Evolutionary conservation across 2,329 filamentous ascomycete genomes (phyloP).

Genomic region (Penicillium sp.): DNA sequence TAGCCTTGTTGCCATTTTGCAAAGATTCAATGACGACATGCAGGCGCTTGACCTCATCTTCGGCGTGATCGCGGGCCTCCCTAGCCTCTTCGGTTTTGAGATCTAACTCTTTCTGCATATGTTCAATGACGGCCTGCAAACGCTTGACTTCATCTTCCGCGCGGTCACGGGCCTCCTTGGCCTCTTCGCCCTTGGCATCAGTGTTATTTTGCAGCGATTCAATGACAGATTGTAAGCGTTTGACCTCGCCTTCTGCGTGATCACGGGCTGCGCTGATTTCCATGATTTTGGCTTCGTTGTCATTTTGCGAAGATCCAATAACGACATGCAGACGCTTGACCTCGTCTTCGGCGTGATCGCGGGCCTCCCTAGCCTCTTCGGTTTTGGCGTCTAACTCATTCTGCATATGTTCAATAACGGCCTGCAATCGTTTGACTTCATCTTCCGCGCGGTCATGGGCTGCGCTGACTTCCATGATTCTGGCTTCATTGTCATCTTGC

Average conservation of each 20-base stretch:
- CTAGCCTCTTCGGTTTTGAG: not conserved
- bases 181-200: not conserved
- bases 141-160: slow-evolving; percentile 7
- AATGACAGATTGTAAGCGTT: slow-evolving; percentile 25
- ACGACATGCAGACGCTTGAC: slow-evolving; percentile 14
- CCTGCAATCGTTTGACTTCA: slow-evolving; percentile 8
- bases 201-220: not conserved
- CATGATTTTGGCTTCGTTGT: slow-evolving; percentile 14
- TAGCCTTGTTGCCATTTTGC: slow-evolving; percentile 12
- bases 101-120: not conserved
- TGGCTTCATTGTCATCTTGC: not conserved
- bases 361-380: slow-evolving; percentile 8
- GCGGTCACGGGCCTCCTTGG: not conserved
- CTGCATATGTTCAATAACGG: not conserved
- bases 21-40: slow-evolving; percentile 16
- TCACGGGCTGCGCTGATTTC: slow-evolving; percentile 19
- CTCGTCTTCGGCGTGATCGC: slow-evolving; percentile 15
- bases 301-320: slow-evolving; percentile 15
- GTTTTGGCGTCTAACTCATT: not conserved
- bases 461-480: not conserved
- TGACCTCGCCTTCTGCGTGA: slow-evolving; percentile 26
- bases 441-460: slow-evolving; percentile 7
- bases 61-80: slow-evolving; percentile 16
- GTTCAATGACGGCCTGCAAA: not conserved
- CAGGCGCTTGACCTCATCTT: slow-evolving; percentile 16